Conservation (phyloP, 768 basidiomycete species). For the Suillus subluteus region DNA sequence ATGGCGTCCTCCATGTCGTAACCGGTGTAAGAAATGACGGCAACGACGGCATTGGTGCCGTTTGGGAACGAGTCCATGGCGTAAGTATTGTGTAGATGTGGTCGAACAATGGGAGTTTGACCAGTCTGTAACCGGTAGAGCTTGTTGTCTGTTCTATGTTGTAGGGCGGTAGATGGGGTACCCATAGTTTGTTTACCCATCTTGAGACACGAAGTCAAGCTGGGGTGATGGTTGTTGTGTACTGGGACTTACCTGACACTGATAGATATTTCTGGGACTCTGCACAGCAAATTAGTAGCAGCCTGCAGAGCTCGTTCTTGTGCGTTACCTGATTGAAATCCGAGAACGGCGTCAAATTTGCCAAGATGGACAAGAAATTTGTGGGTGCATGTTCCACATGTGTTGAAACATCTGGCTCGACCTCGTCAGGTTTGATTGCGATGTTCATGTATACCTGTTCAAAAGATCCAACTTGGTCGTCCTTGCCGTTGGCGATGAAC, state of each 20-base stretch:
- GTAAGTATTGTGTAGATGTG: conserved; percentile 88
- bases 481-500: conserved; percentile 80
- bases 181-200: conserved; percentile 99
- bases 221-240: neutral
- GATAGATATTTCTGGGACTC: conserved; percentile 91
- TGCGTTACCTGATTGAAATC: conserved; percentile 91
- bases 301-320: conserved; percentile 5
- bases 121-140: conserved; percentile 95
- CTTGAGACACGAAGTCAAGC: conserved; percentile 40
- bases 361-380: conserved; percentile 94
- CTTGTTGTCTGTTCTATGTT: conserved; percentile 97
- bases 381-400: conserved; percentile 96
- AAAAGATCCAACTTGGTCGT: conserved; percentile 93
- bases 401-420: conserved; percentile 73
- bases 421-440: conserved; percentile 87
- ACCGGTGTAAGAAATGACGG: conserved; percentile 99
- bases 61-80: conserved; percentile 99
- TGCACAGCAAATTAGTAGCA: conserved; percentile 31
- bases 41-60: conserved; percentile 96
- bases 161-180: conserved; percentile 90
- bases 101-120: conserved; percentile 94
- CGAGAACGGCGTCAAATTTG: conserved; percentile 97
- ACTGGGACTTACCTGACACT: conserved; percentile 71
- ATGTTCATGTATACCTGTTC: conserved; percentile 99
- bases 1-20: conserved; percentile 99